Base-by-base conservation (phyloP, 2,329 filamentous ascomycete species). In the Pseudogymnoascus sp. region DNA sequence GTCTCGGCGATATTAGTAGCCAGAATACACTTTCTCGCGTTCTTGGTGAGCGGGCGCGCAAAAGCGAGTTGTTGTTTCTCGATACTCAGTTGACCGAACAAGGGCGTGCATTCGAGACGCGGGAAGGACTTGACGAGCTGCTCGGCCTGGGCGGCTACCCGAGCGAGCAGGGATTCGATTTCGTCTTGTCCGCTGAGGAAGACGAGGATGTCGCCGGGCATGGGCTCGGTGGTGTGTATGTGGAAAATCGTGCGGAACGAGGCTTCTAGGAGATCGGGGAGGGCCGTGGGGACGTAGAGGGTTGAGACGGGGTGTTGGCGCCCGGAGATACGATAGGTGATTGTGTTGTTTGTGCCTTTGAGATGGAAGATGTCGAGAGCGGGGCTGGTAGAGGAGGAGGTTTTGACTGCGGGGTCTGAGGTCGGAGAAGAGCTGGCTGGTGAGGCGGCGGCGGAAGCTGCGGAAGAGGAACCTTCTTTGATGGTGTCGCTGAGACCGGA, bases 1-100 rank as follows among this genome's bases (percentile, higher is more conserved):
- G 94, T 97, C 72, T 99, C 94, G n/a, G 94, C 94, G 67, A 99
- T 97, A 69, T 99, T 99, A 12, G 94, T 99, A 0, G 92, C 87
- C 0, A 99, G 77, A 0, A 99, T 91, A 10, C 97, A 81, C 70
- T 97, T 97, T 41, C 94, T 82, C 0, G 90, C 95, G 60, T 79
- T 81, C n/a, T 79, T 79, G 2, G 84, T 82, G 60, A 83, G 83
- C 19, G 88, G 81, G 0, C 89, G 88, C 59, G 86, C 78, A 71
- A 99, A 97, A 8, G 95, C 91, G 19, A 84, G 82, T 65, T 95
- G 89, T 67, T 99, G 94, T 0, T 88, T 88, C 59, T 86, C 82
- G 65, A 94, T 90, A 0, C 92, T 89, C 5, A 99, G 80, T 34
- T 95, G 91, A 1, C 94, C 94, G 68, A 95, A 97, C 0, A 99